Conservation (phyloP, 2,329 filamentous ascomycete species). For the Ophiostoma quercus region DNA sequence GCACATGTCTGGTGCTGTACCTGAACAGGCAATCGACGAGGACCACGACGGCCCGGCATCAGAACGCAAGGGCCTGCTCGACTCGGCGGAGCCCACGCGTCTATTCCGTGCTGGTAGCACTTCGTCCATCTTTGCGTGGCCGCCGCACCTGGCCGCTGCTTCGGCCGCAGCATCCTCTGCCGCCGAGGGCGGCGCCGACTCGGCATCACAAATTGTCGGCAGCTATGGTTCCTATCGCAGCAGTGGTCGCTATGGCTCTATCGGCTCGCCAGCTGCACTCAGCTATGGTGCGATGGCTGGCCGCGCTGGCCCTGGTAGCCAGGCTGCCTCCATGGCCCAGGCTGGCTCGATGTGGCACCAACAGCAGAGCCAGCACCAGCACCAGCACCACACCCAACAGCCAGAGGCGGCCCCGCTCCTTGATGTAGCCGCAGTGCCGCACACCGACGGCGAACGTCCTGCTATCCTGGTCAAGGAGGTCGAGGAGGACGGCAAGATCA, state of each 20-base stretch:
- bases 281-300: slow-evolving; percentile 46
- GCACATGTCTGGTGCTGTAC: background rate
- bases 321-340: slow-evolving; percentile 44
- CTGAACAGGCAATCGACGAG: slow-evolving; percentile 7
- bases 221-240: slow-evolving; percentile 41
- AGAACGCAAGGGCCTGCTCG: slow-evolving; percentile 43
- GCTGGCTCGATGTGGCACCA: slow-evolving; percentile 49
- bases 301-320: slow-evolving; percentile 26
- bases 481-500: slow-evolving; percentile 78
- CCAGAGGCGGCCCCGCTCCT: slow-evolving; percentile 20
- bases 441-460: slow-evolving; percentile 55
- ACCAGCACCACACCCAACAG: background rate
- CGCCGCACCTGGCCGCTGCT: slow-evolving; percentile 56
- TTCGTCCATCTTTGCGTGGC: slow-evolving; percentile 52
- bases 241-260: slow-evolving; percentile 11
- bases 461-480: slow-evolving; percentile 84
- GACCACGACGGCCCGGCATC: slow-evolving; percentile 17
- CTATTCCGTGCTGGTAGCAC: slow-evolving; percentile 34
- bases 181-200: slow-evolving; percentile 3
- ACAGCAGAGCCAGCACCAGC: slow-evolving; percentile 41
- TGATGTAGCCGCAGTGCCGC: slow-evolving; percentile 35
- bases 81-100: slow-evolving; percentile 36
- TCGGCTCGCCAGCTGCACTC: background rate
- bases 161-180: slow-evolving; percentile 16
- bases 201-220: slow-evolving; percentile 22